These are phyloP conservation scores for Phyllosticta citribraziliensis DNA, from an alignment of 2,329 filamentous ascomycete species.

Conservation along the genomic window DNA sequence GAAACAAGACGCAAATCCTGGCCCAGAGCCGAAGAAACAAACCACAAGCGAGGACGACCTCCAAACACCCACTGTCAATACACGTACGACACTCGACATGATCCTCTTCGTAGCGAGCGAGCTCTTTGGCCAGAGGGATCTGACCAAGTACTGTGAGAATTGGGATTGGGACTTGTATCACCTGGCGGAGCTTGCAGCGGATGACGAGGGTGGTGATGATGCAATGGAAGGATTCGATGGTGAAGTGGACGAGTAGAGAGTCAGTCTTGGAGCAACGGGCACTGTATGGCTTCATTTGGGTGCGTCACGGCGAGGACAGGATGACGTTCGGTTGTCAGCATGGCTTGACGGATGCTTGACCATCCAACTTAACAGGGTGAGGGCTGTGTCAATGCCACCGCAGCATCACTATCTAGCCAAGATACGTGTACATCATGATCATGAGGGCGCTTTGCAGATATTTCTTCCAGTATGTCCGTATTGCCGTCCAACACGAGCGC, in stretches of 20 bases:
- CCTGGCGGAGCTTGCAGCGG: not conserved
- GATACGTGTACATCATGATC: too few species aligned
- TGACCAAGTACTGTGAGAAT: slow-evolving; percentile 61
- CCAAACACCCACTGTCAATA: slow-evolving; percentile 19
- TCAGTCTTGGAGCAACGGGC: not conserved
- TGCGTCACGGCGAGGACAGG: too few species aligned
- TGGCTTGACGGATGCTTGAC: too few species aligned
- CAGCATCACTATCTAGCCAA: too few species aligned
- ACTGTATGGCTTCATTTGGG: not conserved
- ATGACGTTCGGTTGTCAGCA: too few species aligned
- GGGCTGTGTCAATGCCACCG: too few species aligned
- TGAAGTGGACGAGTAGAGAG: not conserved
- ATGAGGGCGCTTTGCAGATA: too few species aligned
- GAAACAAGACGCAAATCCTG: not conserved
- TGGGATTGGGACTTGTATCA: slow-evolving; percentile 25
- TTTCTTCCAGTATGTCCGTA: too few species aligned
- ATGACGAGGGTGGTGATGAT: not conserved
- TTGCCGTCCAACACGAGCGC: too few species aligned
- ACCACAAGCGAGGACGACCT: not conserved
- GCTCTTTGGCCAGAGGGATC: slow-evolving; percentile 78
- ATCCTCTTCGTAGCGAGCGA: slow-evolving; percentile 81
- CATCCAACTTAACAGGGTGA: too few species aligned
- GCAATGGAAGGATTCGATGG: not conserved
- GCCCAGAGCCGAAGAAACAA: not conserved
- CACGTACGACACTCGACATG: slow-evolving; percentile 75